phyloP scores from a whole-genome alignment of 768 basidiomycete genomes.

The Termitomyces heimii region DNA sequence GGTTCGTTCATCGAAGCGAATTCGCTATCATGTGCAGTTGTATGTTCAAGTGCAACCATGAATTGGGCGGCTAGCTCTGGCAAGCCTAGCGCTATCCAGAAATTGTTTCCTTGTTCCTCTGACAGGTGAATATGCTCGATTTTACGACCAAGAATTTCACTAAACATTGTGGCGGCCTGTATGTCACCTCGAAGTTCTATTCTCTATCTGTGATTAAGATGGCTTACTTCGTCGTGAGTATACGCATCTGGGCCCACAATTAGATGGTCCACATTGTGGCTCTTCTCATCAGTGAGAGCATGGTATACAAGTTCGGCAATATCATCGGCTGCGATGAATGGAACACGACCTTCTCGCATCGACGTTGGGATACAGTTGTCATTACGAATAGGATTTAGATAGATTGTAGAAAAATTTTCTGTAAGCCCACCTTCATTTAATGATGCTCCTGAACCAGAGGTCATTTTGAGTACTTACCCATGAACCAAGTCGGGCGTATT shows the following conservation, averaged over 20 bases:
- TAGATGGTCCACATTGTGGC: slow-evolving; percentile 16
- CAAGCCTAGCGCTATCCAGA: not conserved
- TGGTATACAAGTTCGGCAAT: slow-evolving; percentile 25
- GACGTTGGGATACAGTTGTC: not conserved
- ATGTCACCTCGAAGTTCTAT: not conserved
- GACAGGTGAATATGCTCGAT: not conserved
- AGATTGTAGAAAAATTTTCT: slow-evolving; percentile 13
- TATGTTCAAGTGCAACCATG: not conserved
- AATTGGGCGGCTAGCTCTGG: not conserved
- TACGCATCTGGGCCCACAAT: slow-evolving; percentile 15
- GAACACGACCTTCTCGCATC: slow-evolving; percentile 20
- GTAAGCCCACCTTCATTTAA: not conserved
- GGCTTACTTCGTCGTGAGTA: slow-evolving; percentile 24
- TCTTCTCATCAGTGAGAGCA: slow-evolving; percentile 21
- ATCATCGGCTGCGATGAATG: slow-evolving; percentile 27
- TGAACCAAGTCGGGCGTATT: slow-evolving; percentile 33
- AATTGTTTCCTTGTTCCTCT: not conserved
- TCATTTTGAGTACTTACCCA: slow-evolving; percentile 16
- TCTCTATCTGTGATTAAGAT: not conserved
- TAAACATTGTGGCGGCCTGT: not conserved
- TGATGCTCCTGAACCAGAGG: not conserved
- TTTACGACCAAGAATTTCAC: not conserved
- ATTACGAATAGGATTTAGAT: not conserved
- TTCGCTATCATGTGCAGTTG: not conserved
- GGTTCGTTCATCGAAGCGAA: not conserved